These are phyloP conservation scores for Sugiyamaella castrensis DNA, from an alignment of 1,139 yeast genomes.

Conservation along the genomic window DNA sequence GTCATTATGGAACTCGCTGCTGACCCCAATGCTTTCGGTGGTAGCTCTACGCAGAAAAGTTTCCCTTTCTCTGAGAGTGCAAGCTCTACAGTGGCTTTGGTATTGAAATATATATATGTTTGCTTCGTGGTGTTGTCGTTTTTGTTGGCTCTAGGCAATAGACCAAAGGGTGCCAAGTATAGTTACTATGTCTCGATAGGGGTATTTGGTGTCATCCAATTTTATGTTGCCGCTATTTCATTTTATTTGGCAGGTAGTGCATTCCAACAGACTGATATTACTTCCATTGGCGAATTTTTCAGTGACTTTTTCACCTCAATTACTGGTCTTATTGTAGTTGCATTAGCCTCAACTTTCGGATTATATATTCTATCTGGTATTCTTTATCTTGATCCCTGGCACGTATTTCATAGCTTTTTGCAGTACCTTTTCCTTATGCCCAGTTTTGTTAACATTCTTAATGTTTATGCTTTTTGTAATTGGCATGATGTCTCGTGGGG, in stretches of 20 bases:
- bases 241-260: slow-evolving; percentile 41
- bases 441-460: slow-evolving; percentile 74
- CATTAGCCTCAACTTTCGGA: slow-evolving; percentile 89
- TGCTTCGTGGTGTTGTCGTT: slow-evolving; percentile 40
- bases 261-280: slow-evolving; percentile 28
- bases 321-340: slow-evolving; percentile 59
- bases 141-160: slow-evolving; percentile 43
- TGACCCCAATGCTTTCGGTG: slow-evolving; percentile 37
- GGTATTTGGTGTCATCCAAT: slow-evolving; percentile 42
- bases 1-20: slow-evolving; percentile 43
- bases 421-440: slow-evolving; percentile 88
- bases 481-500: slow-evolving; percentile 99
- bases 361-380: slow-evolving; percentile 67
- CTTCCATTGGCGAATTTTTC: slow-evolving; percentile 32
- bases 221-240: slow-evolving; percentile 40
- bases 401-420: slow-evolving; percentile 77
- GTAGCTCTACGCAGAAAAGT: slow-evolving; percentile 26
- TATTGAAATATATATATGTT: slow-evolving; percentile 38
- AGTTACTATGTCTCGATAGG: slow-evolving; percentile 36
- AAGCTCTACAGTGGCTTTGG: slow-evolving; percentile 36
- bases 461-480: slow-evolving; percentile 86
- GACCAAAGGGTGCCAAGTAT: slow-evolving; percentile 41
- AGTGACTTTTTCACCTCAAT: slow-evolving; percentile 37
- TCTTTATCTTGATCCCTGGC: slow-evolving; percentile 92
- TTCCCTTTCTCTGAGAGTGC: slow-evolving; percentile 35